Percentiles rank a stretch among this genome's conserved stretches.
Evolutionary conservation across 2,329 filamentous ascomycete species (phyloP).

Genomic region (Neurospora sp.): DNA sequence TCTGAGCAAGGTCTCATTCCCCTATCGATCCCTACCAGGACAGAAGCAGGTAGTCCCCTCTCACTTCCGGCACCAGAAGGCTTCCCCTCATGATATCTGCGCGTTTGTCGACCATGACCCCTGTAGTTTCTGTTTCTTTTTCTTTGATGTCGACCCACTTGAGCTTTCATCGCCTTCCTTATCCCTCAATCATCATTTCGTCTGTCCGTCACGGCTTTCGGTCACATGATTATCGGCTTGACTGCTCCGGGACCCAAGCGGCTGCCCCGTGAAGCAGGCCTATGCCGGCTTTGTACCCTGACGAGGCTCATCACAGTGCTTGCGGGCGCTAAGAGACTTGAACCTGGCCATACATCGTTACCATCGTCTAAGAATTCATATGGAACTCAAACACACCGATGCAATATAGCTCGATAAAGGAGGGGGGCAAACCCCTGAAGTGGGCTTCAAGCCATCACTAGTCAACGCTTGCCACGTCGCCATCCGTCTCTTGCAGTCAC

Average conservation of each 20-base stretch:
- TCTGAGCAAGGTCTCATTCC: not conserved
- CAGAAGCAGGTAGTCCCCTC: not conserved
- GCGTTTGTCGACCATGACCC: not conserved
- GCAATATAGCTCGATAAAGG: constrained; percentile 4
- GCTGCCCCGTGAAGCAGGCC: not conserved
- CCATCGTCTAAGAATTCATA: not conserved
- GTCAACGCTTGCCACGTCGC: constrained; percentile 18
- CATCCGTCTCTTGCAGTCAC: not conserved
- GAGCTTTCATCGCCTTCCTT: not conserved
- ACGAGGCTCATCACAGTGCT: not conserved
- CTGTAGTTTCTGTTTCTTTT: not conserved
- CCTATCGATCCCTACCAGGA: not conserved
- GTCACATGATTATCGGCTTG: not conserved
- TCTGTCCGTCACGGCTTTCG: not conserved
- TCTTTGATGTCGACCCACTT: not conserved
- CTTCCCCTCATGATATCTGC: not conserved
- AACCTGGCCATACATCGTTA: not conserved
- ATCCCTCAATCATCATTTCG: not conserved
- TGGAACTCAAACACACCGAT: constrained; percentile 4
- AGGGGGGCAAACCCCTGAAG: constrained; percentile 1
- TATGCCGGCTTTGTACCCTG: not conserved
- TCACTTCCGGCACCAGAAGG: not conserved
- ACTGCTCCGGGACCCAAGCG: not conserved
- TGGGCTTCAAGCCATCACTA: constrained; percentile 11
- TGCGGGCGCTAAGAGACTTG: not conserved